These are phyloP conservation scores for Fusarium domesticum DNA, from an alignment of 2,329 filamentous ascomycete species.

Conservation along the genomic window DNA sequence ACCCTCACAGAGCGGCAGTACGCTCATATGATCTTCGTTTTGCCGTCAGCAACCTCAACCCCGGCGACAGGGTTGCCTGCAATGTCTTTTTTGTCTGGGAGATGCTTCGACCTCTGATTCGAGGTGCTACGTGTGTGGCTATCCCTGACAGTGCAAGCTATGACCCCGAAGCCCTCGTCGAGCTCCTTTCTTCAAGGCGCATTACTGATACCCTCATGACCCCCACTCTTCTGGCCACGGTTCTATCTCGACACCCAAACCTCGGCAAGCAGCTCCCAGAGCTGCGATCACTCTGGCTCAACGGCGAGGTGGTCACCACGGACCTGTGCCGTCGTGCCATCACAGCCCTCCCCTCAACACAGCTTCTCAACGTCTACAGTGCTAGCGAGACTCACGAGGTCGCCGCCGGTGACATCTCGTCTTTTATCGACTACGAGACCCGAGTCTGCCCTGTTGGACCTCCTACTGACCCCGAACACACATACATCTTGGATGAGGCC, in stretches of 20 bases:
- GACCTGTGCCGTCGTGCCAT: constrained; percentile 69
- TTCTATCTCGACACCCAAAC: constrained; percentile 66
- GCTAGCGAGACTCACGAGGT: constrained; percentile 81
- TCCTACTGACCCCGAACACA: constrained; percentile 63
- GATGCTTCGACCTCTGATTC: constrained; percentile 70
- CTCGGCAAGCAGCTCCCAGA: constrained; percentile 62
- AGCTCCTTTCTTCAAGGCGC: constrained; percentile 61
- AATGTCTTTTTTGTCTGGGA: constrained; percentile 90
- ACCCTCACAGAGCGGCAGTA: constrained; percentile 71
- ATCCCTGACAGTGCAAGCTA: constrained; percentile 76
- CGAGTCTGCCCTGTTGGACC: constrained; percentile 72
- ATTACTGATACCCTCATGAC: constrained; percentile 84
- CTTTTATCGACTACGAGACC: constrained; percentile 61
- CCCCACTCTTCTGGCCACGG: constrained; percentile 71
- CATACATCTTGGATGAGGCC: constrained; percentile 69
- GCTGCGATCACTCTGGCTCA: constrained; percentile 72
- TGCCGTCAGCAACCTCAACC: constrained; percentile 62
- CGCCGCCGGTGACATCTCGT: constrained; percentile 70
- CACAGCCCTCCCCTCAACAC: constrained; percentile 63
- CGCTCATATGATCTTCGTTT: constrained; percentile 73
- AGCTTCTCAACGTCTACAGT: constrained; percentile 76
- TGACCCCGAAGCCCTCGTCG: constrained; percentile 70
- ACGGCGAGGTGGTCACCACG: constrained; percentile 78
- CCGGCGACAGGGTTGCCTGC: constrained; percentile 77
- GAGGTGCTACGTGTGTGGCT: constrained; percentile 72